A percentile compares a stretch with the other conserved stretches of the same genome.
These are phyloP conservation scores for Boeremia lycopersici DNA, from an alignment of 2,329 filamentous ascomycete species.

Conservation along the genomic window DNA sequence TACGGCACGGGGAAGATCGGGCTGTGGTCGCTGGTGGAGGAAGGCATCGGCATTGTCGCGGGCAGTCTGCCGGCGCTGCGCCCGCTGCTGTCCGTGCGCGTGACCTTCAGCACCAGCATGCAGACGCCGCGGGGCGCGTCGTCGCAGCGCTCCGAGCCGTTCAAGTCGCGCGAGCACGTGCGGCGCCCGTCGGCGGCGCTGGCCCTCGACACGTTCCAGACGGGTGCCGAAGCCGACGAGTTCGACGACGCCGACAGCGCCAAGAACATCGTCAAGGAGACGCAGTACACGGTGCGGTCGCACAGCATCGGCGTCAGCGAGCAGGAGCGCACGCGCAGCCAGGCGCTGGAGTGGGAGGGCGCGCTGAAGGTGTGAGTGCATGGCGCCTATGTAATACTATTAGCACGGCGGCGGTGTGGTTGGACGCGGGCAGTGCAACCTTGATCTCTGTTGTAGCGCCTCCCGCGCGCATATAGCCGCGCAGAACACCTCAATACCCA, in stretches of 20 bases:
- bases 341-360: slow-evolving; percentile 9
- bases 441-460: too few species aligned
- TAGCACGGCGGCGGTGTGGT: not conserved
- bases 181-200: slow-evolving; percentile 14
- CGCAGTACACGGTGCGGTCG: slow-evolving; percentile 25
- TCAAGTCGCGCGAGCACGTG: not conserved
- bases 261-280: slow-evolving; percentile 50
- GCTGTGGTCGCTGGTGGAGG: slow-evolving; percentile 54
- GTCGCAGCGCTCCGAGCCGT: slow-evolving; percentile 22
- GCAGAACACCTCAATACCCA: not conserved
- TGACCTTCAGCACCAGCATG: slow-evolving; percentile 19
- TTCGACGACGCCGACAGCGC: slow-evolving; percentile 35
- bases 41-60: slow-evolving; percentile 55
- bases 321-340: not conserved
- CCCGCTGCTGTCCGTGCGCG: slow-evolving; percentile 45
- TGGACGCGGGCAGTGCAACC: not conserved
- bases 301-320: not conserved
- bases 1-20: slow-evolving; percentile 51
- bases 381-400: not conserved
- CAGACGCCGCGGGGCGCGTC: slow-evolving; percentile 25
- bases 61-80: slow-evolving; percentile 54
- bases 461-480: not conserved
- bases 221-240: slow-evolving; percentile 20
- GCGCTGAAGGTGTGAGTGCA: not conserved
- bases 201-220: slow-evolving; percentile 25